Conservation (phyloP, 164 flowering plant genomes). For the Macadamia tetraphylla region DNA sequence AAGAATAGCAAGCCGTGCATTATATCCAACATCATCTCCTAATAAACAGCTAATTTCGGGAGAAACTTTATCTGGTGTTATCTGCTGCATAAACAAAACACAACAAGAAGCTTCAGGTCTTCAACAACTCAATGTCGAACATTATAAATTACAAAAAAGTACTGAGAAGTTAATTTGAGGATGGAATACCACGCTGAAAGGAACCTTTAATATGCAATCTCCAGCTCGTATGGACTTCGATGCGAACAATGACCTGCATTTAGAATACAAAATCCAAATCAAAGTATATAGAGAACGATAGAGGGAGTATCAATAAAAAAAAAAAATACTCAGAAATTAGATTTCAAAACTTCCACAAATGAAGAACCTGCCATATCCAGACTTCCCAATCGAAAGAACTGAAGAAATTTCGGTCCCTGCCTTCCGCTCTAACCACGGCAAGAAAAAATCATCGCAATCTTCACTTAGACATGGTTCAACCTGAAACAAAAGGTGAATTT, state of each 20-base stretch:
- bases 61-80: constrained; percentile 49
- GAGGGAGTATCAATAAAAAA: background rate
- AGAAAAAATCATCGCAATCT: constrained; percentile 52
- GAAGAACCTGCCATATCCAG: constrained; percentile 51
- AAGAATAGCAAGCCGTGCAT: constrained; percentile 59
- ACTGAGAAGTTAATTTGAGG: background rate
- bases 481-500: constrained; percentile 8
- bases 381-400: constrained; percentile 55
- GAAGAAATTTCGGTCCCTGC: constrained; percentile 62
- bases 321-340: too few species aligned
- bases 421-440: constrained; percentile 69
- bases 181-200: constrained; percentile 52
- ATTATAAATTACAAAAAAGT: background rate
- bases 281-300: background rate
- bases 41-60: constrained; percentile 38
- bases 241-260: constrained; percentile 30
- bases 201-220: constrained; percentile 69
- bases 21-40: constrained; percentile 39
- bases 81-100: constrained; percentile 42
- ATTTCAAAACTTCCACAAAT: too few species aligned
- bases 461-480: constrained; percentile 18
- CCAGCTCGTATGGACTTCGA: constrained; percentile 34
- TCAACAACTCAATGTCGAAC: constrained; percentile 2
- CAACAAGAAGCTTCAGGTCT: background rate
- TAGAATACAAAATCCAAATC: background rate